phyloP scores from a whole-genome alignment of 805 yeast genomes.

The Torulaspora quercuum region DNA sequence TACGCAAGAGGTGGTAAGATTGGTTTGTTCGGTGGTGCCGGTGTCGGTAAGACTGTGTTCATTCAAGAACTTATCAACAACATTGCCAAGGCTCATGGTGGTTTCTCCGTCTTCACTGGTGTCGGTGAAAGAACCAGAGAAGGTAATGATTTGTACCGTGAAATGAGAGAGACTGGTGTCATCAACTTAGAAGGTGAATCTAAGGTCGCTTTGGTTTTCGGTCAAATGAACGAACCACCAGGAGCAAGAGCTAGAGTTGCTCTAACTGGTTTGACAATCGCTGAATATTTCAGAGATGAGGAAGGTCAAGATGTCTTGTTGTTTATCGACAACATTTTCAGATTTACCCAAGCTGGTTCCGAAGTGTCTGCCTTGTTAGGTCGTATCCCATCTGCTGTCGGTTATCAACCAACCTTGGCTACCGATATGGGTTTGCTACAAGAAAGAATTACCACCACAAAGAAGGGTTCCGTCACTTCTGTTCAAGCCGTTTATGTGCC shows the following conservation, averaged over 20 bases:
- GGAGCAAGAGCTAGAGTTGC: constrained; percentile 99
- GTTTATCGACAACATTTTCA: constrained; percentile 99
- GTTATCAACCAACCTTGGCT: constrained; percentile 99
- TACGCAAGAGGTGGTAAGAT: constrained; percentile 99
- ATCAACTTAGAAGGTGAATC: constrained; percentile 99
- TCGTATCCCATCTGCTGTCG: constrained; percentile 99
- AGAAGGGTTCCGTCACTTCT: constrained; percentile 99
- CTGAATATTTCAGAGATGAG: constrained; percentile 99
- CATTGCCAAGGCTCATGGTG: constrained; percentile 99
- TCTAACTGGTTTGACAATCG: constrained; percentile 98
- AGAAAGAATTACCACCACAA: constrained; percentile 99
- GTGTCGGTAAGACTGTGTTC: constrained; percentile 99
- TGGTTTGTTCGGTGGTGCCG: constrained; percentile 99
- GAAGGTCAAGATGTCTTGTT: constrained; percentile 99
- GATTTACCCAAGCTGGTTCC: constrained; percentile 99
- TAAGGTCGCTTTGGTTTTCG: constrained; percentile 98
- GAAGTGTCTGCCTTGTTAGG: constrained; percentile 99
- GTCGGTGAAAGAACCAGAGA: constrained; percentile 99
- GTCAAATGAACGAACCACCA: constrained; percentile 99
- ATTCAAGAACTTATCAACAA: constrained; percentile 99
- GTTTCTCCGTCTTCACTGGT: constrained; percentile 99
- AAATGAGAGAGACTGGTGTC: constrained; percentile 99
- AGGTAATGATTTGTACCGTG: constrained; percentile 99
- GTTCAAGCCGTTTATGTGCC: constrained; percentile 99
- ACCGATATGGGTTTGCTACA: constrained; percentile 99